phyloP scores from a whole-genome alignment of 2,329 filamentous ascomycete genomes.

The Endocalyx cinctus region DNA sequence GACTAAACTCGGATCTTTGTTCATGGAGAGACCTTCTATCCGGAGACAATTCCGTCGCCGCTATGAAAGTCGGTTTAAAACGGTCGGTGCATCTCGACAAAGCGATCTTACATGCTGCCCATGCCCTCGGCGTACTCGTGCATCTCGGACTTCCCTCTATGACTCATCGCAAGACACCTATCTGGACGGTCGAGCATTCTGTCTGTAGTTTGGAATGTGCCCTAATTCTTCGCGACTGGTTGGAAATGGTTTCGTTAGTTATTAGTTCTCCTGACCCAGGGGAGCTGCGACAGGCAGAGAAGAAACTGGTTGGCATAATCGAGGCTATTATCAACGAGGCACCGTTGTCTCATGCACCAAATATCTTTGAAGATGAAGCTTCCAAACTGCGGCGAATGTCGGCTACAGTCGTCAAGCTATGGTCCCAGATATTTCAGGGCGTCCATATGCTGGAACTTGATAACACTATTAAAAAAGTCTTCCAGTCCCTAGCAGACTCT shows the following conservation, averaged over 20 bases:
- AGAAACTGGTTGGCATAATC: constrained; percentile 16
- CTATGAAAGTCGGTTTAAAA: constrained; percentile 30
- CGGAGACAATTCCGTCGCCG: too few relatives aligned
- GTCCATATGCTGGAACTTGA: constrained; percentile 24
- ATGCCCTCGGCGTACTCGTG: constrained; percentile 50
- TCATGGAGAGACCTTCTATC: constrained; percentile 41
- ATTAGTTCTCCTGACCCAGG: constrained; percentile 6
- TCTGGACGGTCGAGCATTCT: constrained; percentile 52
- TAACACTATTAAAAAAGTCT: constrained; percentile 14
- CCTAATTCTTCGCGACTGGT: constrained; percentile 39
- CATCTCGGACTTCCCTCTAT: constrained; percentile 49
- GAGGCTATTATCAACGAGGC: constrained; percentile 21
- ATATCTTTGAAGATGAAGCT: constrained; percentile 12
- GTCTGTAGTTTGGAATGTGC: constrained; percentile 50
- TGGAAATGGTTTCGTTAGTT: constrained; percentile 15
- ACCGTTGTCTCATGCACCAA: constrained; percentile 10
- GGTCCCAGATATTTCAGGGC: constrained; percentile 27
- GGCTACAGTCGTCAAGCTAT: constrained; percentile 20
- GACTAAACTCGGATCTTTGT: constrained; percentile 33
- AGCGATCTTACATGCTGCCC: constrained; percentile 47
- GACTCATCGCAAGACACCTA: constrained; percentile 46
- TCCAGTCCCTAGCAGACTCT: constrained; percentile 10
- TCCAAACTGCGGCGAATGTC: constrained; percentile 13
- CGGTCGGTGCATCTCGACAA: constrained; percentile 42
- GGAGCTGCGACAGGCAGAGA: constrained; percentile 13